Conservation (phyloP, 371 early-diverging fungal species). For the Mucor saturninus region DNA sequence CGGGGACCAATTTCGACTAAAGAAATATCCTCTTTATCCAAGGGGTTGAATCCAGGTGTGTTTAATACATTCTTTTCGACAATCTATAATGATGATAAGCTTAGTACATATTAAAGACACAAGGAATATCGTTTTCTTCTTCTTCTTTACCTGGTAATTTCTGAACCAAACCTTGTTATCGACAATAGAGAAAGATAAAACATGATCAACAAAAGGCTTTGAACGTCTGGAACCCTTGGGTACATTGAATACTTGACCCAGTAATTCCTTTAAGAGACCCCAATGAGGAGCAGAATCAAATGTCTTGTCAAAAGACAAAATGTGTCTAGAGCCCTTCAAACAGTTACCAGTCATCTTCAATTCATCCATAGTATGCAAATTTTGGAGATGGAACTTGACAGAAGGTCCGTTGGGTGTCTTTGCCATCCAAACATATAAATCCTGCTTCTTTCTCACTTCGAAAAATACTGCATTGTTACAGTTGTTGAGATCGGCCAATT, state of each 20-base stretch:
- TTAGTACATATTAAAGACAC: conserved; percentile 8
- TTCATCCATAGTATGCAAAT: conserved; percentile 98
- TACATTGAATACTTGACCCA: conserved; percentile 88
- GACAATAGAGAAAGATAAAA: conserved; percentile 87
- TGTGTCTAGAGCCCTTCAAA: conserved; percentile 94
- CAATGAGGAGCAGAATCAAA: conserved; percentile 89
- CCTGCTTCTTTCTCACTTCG: conserved; percentile 90
- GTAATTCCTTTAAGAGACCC: conserved; percentile 86
- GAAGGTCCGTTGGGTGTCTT: conserved; percentile 96
- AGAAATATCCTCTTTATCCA: conserved; percentile 73
- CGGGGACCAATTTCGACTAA: conserved; percentile 98
- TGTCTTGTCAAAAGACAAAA: conserved; percentile 90
- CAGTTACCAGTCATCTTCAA: conserved; percentile 97
- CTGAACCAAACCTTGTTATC: conserved; percentile 95
- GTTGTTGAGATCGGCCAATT: conserved; percentile 94
- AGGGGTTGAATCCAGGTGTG: conserved; percentile 54
- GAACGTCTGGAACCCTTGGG: conserved; percentile 88
- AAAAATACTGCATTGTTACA: conserved; percentile 97
- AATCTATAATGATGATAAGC: conserved; percentile 23
- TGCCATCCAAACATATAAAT: conserved; percentile 95
- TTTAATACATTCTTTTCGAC: conserved; percentile 59
- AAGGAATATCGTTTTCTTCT: background rate
- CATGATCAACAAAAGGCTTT: conserved; percentile 97
- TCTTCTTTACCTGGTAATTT: conserved; percentile 82
- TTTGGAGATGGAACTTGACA: conserved; percentile 93